phyloP scores from a whole-genome alignment of 2,329 filamentous ascomycete species.

The Chaetomium olivaceum region DNA sequence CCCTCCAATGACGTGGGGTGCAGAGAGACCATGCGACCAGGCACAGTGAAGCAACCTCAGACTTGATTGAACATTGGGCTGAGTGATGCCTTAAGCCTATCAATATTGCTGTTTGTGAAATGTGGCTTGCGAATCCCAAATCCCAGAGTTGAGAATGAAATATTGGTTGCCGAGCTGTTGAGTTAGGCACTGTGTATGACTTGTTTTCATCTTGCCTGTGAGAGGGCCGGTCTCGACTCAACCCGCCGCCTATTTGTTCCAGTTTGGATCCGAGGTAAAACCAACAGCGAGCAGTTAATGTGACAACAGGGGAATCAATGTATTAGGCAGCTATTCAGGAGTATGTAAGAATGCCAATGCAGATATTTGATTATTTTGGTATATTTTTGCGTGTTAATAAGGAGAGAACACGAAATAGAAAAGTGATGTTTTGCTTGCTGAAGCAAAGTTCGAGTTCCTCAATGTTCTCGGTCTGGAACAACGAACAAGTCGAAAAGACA shows the following conservation, averaged over 20 bases:
- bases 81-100: neutral
- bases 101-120: neutral
- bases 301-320: neutral
- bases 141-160: neutral
- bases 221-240: neutral
- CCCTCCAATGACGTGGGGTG: conserved; percentile 31
- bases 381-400: neutral
- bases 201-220: neutral
- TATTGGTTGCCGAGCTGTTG: neutral
- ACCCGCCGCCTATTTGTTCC: too few relatives aligned
- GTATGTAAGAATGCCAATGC: neutral
- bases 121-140: neutral
- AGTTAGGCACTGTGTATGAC: neutral
- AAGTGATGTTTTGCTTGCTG: too few relatives aligned
- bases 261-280: neutral
- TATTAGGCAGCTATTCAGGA: neutral
- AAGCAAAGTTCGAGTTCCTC: neutral
- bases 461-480: neutral
- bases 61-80: neutral
- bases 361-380: neutral
- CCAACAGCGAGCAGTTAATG: neutral
- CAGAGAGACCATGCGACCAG: conserved; percentile 11
- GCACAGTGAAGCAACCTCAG: neutral
- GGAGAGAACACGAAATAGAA: neutral
- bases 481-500: neutral